Percentiles rank a stretch among this genome's conserved stretches.
phyloP scores from a whole-genome alignment of 2,329 filamentous ascomycete species.

The Claviceps sp. region DNA sequence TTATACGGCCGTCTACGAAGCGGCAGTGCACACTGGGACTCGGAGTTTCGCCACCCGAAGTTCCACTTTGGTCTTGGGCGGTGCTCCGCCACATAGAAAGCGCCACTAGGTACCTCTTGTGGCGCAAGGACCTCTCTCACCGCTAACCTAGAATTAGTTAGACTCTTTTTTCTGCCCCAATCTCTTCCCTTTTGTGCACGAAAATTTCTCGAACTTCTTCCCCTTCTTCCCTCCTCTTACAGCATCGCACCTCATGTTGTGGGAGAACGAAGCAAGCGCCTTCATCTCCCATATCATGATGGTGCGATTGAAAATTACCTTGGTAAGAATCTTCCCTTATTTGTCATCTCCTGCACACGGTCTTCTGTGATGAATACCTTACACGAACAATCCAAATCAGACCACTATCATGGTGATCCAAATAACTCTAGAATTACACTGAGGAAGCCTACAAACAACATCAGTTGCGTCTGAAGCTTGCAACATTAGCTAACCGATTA shows the following conservation, averaged over 20 bases:
- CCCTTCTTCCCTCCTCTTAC: not conserved
- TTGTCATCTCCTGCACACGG: not conserved
- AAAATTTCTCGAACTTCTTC: slow-evolving; percentile 1
- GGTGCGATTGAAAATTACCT: not conserved
- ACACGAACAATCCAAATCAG: slow-evolving; percentile 51
- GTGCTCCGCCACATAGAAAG: slow-evolving; percentile 22
- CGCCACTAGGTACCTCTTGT: not conserved
- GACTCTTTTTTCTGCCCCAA: not conserved
- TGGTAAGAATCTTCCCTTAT: slow-evolving; percentile 11
- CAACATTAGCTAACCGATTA: not conserved
- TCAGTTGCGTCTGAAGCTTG: not conserved
- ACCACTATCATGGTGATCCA: slow-evolving; percentile 42
- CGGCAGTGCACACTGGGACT: not conserved
- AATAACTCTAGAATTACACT: slow-evolving; percentile 39
- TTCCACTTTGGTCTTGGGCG: slow-evolving; percentile 11
- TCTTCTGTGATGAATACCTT: slow-evolving; percentile 21
- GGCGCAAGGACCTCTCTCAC: not conserved
- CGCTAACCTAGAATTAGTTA: not conserved
- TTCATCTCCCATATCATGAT: not conserved
- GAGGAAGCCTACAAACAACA: slow-evolving; percentile 26
- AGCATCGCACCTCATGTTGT: not conserved
- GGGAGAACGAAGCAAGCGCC: slow-evolving; percentile 1
- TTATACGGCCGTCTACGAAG: not conserved
- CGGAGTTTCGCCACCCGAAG: slow-evolving; percentile 15
- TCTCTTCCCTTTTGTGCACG: not conserved